These are phyloP conservation scores for Boletus rex-veris DNA, from an alignment of 768 basidiomycete genomes.

Conservation along the genomic window DNA sequence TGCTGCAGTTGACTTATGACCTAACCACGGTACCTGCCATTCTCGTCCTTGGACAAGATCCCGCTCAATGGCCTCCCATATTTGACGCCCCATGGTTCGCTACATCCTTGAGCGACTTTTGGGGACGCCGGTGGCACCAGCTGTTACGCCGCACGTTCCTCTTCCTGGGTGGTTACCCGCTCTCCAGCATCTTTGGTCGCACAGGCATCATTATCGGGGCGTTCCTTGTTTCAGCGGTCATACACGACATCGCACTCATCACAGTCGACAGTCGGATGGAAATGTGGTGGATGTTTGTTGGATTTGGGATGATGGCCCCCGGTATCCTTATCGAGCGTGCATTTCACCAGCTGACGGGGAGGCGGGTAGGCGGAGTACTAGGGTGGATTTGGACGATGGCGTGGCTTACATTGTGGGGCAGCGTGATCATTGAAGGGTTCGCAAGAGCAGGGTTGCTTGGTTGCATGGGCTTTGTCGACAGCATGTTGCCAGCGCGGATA, in stretches of 20 bases:
- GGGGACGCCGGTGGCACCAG: neutral
- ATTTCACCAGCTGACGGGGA: neutral
- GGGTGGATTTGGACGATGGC: conserved; percentile 2
- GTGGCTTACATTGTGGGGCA: neutral
- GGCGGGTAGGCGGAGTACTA: neutral
- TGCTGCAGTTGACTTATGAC: neutral
- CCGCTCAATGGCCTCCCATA: neutral
- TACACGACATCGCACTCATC: neutral
- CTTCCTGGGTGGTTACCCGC: neutral
- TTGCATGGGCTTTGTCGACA: neutral
- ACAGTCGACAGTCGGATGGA: neutral
- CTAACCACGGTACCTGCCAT: neutral
- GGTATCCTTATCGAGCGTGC: neutral
- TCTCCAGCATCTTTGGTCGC: neutral
- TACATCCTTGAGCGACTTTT: neutral
- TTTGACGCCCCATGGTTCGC: neutral
- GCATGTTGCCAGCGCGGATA: neutral
- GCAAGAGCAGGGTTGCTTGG: neutral
- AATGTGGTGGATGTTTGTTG: neutral
- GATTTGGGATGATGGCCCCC: conserved; percentile 4
- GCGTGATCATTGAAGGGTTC: neutral
- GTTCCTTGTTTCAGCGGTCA: neutral
- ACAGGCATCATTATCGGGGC: neutral
- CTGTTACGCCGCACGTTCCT: neutral
- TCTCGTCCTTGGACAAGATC: neutral